Base-by-base conservation (phyloP, 2,329 filamentous ascomycete species). In the Myriosclerotinia scirpicola region DNA sequence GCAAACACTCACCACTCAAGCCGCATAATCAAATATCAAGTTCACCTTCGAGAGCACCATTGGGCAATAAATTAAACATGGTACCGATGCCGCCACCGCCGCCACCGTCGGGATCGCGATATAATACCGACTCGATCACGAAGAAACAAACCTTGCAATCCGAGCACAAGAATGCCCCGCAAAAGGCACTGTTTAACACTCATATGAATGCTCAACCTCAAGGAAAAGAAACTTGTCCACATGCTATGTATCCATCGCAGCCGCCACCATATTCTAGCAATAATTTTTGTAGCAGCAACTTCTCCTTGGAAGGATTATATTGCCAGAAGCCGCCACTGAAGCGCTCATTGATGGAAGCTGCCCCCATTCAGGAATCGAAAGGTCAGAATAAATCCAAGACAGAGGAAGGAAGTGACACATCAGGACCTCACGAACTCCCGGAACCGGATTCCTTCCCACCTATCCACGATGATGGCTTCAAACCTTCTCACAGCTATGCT, bases 401-500 rank as follows among this genome's bases (percentile, higher is more conserved):
- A 46, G 71, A 74, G 54, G 82, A 92, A 88, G 79, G 77, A 81
- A 64, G 91, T 87, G 68, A 62, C 34, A 65, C 53, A 5, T 42
- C 66, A 50, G 71, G 73, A 36, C 61, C 66, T 76, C 56, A 76
- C 67, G 78, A 83, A 34, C 64, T 77, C 12, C 75, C 75, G 12
- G 67, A 69, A 34, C 74, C 74, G 22, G 72, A 76, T 44, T 89
- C 92, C n/a, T 95, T 97, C 81, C 91, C 93, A 6, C 78, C 82
- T 6, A 87, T 97, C 42, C 82, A 89, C 67, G 95, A 98, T 75
- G 92, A 97, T 76, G 94, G 93, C 73, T 83, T 83, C 65, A 98
- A 99, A 77, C 95, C 95, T 7, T 85, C 88, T 6, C 92, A 94
- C 79, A 98, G 93, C 80, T 99, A 99, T 77, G 94, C 95, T 26